These are phyloP conservation scores for Leccinellum albellum DNA, from an alignment of 768 basidiomycete species.

Conservation along the genomic window DNA sequence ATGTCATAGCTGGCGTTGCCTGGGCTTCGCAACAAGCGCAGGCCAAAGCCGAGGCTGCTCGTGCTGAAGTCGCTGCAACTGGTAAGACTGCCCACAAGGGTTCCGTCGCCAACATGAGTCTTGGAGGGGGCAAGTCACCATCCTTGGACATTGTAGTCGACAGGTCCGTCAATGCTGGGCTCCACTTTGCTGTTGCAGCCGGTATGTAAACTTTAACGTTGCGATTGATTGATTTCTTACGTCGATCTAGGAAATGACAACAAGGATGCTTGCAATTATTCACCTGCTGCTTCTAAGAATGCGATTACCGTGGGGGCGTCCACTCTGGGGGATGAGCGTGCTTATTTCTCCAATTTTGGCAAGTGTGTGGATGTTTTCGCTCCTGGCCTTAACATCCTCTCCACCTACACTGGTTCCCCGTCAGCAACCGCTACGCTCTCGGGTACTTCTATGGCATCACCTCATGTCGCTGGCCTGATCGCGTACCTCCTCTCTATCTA, in stretches of 20 bases:
- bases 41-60: slow-evolving; percentile 56
- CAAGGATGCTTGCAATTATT: slow-evolving; percentile 88
- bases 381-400: slow-evolving; percentile 87
- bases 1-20: slow-evolving; percentile 84
- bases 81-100: slow-evolving; percentile 87
- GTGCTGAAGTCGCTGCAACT: slow-evolving; percentile 62
- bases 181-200: slow-evolving; percentile 97
- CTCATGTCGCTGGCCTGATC: slow-evolving; percentile 84
- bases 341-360: slow-evolving; percentile 92
- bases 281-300: slow-evolving; percentile 84
- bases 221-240: not conserved
- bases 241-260: slow-evolving; percentile 64
- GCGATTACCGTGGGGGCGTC: slow-evolving; percentile 95
- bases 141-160: slow-evolving; percentile 85
- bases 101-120: slow-evolving; percentile 94
- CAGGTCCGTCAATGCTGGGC: slow-evolving; percentile 72
- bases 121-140: slow-evolving; percentile 90
- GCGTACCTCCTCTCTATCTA: slow-evolving; percentile 93
- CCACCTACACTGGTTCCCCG: slow-evolving; percentile 71
- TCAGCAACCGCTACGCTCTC: slow-evolving; percentile 72
- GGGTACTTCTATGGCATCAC: slow-evolving; percentile 93
- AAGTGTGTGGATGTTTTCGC: slow-evolving; percentile 90
- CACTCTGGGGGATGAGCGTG: slow-evolving; percentile 74
- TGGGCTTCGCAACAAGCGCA: slow-evolving; percentile 64
- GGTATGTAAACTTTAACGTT: slow-evolving; percentile 45